Evolutionary conservation across 2,329 filamentous ascomycete genomes (phyloP).

Genomic region (Tolypocladium paradoxum): DNA sequence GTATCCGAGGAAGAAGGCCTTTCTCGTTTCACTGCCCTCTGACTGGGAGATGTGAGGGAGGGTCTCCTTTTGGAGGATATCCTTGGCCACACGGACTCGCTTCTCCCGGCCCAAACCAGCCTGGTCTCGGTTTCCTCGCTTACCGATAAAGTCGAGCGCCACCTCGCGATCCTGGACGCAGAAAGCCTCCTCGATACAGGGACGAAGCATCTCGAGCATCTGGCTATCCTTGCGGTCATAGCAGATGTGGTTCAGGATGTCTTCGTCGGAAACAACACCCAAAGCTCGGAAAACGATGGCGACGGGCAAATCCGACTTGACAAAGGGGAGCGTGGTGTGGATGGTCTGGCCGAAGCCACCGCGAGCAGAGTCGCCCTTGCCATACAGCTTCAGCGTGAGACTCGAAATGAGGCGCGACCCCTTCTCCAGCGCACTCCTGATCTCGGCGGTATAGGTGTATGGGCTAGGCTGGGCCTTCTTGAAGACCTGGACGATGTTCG

Average conservation of each 20-base stretch:
- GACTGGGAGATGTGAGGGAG: slow-evolving; percentile 92
- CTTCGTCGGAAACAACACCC: slow-evolving; percentile 92
- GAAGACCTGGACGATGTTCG: slow-evolving; percentile 98
- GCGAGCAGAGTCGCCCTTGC: slow-evolving; percentile 68
- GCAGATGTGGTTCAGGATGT: slow-evolving; percentile 96
- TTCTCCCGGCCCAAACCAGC: slow-evolving; percentile 66
- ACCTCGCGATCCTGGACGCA: slow-evolving; percentile 92
- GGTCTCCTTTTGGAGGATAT: slow-evolving; percentile 94
- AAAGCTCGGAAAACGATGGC: slow-evolving; percentile 92
- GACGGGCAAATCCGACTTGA: slow-evolving; percentile 87
- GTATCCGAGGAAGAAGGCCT: slow-evolving; percentile 97
- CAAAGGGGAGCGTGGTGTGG: slow-evolving; percentile 82
- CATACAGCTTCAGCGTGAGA: slow-evolving; percentile 79
- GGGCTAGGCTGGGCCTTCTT: slow-evolving; percentile 91
- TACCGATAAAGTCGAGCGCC: slow-evolving; percentile 90
- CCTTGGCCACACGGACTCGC: slow-evolving; percentile 83
- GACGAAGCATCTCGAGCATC: slow-evolving; percentile 95
- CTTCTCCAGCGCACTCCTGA: slow-evolving; percentile 91
- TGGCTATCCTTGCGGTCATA: slow-evolving; percentile 91
- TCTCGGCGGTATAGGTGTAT: slow-evolving; percentile 89
- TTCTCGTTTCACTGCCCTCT: slow-evolving; percentile 88
- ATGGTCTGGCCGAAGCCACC: slow-evolving; percentile 80
- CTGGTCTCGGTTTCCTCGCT: slow-evolving; percentile 59
- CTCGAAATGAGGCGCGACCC: slow-evolving; percentile 91
- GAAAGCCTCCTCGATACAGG: slow-evolving; percentile 94